These are phyloP conservation scores for Elsinoe perseae DNA, from an alignment of 2,329 filamentous ascomycete genomes.

Conservation along the genomic window DNA sequence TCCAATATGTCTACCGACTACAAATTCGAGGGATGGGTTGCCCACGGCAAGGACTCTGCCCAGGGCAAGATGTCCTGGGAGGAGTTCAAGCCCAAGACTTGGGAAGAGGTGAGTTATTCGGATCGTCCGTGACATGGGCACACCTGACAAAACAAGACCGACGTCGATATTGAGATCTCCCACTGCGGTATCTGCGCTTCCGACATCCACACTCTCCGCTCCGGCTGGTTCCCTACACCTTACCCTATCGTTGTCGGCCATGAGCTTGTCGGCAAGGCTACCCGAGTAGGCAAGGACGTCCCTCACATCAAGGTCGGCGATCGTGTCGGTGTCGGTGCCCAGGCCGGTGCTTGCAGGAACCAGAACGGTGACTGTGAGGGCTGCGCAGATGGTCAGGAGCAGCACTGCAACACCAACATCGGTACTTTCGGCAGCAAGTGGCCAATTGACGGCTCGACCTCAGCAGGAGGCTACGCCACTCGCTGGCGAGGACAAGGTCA, in stretches of 20 bases:
- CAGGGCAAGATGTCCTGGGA: slow-evolving; percentile 50
- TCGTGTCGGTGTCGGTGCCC: slow-evolving; percentile 44
- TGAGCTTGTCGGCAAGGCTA: slow-evolving; percentile 24
- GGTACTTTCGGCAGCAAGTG: slow-evolving; percentile 29
- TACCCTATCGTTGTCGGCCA: slow-evolving; percentile 22
- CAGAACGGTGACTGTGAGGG: slow-evolving; percentile 40
- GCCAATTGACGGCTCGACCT: slow-evolving; percentile 42
- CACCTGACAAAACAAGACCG: slow-evolving; percentile 28
- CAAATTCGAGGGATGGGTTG: slow-evolving; percentile 53
- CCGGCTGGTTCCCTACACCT: slow-evolving; percentile 32
- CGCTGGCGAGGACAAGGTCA: slow-evolving; percentile 47
- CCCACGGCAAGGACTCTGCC: slow-evolving; percentile 41
- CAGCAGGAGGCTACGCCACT: slow-evolving; percentile 55
- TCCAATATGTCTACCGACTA: slow-evolving; percentile 32
- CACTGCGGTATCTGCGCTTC: slow-evolving; percentile 33
- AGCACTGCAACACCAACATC: slow-evolving; percentile 26
- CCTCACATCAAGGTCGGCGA: slow-evolving; percentile 28
- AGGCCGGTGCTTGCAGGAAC: slow-evolving; percentile 39
- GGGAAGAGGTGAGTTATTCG: slow-evolving; percentile 19
- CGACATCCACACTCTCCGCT: slow-evolving; percentile 27
- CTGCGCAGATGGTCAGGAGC: slow-evolving; percentile 37
- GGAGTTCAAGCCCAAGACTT: slow-evolving; percentile 38
- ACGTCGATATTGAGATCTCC: slow-evolving; percentile 36
- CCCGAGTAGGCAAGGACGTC: slow-evolving; percentile 23
- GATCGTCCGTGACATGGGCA: not conserved